Percentiles rank a stretch among this genome's conserved stretches.
Evolutionary conservation across 78 protist genomes (phyloP).

Genomic region (Planoprotostelium fungivorum): DNA sequence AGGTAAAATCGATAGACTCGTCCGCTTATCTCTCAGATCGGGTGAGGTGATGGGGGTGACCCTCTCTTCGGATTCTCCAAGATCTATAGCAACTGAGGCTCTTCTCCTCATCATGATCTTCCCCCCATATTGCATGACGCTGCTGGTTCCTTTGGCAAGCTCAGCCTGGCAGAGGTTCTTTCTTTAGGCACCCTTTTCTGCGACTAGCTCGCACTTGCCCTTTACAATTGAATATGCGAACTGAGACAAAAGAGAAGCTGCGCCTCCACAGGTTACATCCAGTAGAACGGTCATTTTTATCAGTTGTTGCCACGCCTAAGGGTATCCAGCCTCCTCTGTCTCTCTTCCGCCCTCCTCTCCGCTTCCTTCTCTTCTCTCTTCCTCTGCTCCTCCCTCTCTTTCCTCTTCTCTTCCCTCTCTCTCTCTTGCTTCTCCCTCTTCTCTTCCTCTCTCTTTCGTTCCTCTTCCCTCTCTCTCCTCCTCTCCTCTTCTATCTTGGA

Average conservation of each 20-base stretch:
- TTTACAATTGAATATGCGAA: no score
- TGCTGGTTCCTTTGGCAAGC: no score
- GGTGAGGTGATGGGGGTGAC: neutral
- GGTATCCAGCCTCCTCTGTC: neutral
- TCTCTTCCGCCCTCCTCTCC: neutral
- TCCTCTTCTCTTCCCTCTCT: slow-evolving; percentile 3
- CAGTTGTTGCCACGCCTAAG: no score
- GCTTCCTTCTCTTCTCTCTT: neutral
- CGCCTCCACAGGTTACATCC: no score
- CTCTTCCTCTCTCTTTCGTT: neutral
- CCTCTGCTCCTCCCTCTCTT: slow-evolving; percentile 5
- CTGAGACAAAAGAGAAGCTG: no score
- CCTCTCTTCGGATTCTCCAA: neutral
- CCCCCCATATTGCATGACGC: neutral
- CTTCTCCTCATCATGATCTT: neutral
- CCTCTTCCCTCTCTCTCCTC: neutral
- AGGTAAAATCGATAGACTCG: neutral
- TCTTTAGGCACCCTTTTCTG: no score
- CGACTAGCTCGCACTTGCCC: no score
- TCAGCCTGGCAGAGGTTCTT: no score
- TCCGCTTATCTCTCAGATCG: neutral
- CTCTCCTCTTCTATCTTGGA: neutral
- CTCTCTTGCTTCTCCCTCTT: neutral
- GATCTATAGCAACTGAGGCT: neutral
- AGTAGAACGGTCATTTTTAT: no score